phyloP scores from a whole-genome alignment of 176 grass and related monocot species.

The Panicum miliaceum region DNA sequence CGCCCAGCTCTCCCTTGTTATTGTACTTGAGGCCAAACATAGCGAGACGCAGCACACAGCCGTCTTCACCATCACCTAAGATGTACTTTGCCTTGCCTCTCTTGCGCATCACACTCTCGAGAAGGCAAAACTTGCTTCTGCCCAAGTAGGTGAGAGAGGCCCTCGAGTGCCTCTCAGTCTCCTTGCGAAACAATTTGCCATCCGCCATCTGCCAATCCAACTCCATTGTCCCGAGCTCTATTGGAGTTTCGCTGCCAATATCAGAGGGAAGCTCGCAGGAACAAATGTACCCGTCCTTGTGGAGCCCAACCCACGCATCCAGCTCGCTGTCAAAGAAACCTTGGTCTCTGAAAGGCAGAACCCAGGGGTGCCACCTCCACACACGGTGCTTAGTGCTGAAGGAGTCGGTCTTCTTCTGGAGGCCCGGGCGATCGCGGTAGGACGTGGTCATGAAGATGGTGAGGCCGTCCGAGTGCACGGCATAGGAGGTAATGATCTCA shows the following conservation, averaged over 20 bases:
- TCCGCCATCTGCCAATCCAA: not conserved
- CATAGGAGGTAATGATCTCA: not conserved
- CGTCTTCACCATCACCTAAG: not conserved
- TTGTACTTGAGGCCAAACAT: slow-evolving; percentile 27
- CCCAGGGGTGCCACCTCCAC: slow-evolving; percentile 19
- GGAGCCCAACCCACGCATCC: too few relatives aligned
- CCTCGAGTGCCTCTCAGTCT: not conserved
- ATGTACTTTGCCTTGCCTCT: not conserved
- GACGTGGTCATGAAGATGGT: slow-evolving; percentile 18
- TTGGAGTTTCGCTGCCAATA: not conserved
- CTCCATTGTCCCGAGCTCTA: not conserved
- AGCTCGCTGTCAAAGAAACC: slow-evolving; percentile 25
- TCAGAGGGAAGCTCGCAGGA: not conserved
- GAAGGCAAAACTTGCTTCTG: slow-evolving; percentile 8
- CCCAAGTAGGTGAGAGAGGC: slow-evolving; percentile 20
- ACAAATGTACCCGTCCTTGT: slow-evolving; percentile 15
- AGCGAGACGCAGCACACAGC: not conserved
- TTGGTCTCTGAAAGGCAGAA: slow-evolving; percentile 1
- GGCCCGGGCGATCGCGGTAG: not conserved
- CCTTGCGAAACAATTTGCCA: not conserved
- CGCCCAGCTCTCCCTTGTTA: not conserved
- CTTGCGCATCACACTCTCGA: not conserved
- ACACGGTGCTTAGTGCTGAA: not conserved
- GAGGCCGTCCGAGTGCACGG: not conserved
- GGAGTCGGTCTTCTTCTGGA: not conserved